Evolutionary conservation across 495 filamentous ascomycete species (phyloP).

Genomic region (Physcia stellaris): DNA sequence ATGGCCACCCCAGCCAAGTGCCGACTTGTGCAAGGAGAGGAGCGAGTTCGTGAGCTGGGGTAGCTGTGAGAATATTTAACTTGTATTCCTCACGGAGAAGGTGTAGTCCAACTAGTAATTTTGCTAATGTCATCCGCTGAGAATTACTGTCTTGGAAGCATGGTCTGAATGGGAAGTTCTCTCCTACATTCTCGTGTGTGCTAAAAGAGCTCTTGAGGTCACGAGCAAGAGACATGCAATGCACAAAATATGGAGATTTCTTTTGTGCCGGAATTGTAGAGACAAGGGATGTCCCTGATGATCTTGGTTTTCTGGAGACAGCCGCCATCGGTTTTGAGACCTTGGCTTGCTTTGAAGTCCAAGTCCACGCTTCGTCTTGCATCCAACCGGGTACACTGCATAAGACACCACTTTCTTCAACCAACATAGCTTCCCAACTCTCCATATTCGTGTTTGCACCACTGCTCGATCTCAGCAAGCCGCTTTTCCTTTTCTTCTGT

Average conservation of each 20-base stretch:
- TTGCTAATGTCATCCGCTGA: constrained; percentile 48
- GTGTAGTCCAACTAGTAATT: constrained; percentile 66
- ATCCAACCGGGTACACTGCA: constrained; percentile 51
- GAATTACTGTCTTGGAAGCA: too few relatives aligned
- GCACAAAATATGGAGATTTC: constrained; percentile 24
- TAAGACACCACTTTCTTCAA: constrained; percentile 39
- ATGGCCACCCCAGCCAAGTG: constrained; percentile 69
- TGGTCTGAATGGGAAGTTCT: background rate
- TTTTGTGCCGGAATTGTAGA: constrained; percentile 6
- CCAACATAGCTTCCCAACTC: constrained; percentile 49
- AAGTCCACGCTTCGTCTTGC: constrained; percentile 54
- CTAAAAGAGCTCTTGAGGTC: constrained; percentile 43
- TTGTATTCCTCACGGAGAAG: constrained; percentile 80
- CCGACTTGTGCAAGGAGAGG: constrained; percentile 68
- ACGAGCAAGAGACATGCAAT: constrained; percentile 31
- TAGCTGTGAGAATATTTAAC: constrained; percentile 50
- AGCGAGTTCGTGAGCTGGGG: constrained; percentile 44
- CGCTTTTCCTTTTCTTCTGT: constrained; percentile 34
- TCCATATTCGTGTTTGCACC: constrained; percentile 41
- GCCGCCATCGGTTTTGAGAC: constrained; percentile 24
- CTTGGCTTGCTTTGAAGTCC: constrained; percentile 49
- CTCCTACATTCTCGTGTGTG: background rate
- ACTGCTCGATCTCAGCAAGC: constrained; percentile 45
- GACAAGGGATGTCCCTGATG: background rate
- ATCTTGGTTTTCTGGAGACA: background rate